Evolutionary conservation across 148 eudicot species (phyloP), one percentile per base, ranked within the genome.

Genomic region (Fagopyrum esculentum): DNA sequence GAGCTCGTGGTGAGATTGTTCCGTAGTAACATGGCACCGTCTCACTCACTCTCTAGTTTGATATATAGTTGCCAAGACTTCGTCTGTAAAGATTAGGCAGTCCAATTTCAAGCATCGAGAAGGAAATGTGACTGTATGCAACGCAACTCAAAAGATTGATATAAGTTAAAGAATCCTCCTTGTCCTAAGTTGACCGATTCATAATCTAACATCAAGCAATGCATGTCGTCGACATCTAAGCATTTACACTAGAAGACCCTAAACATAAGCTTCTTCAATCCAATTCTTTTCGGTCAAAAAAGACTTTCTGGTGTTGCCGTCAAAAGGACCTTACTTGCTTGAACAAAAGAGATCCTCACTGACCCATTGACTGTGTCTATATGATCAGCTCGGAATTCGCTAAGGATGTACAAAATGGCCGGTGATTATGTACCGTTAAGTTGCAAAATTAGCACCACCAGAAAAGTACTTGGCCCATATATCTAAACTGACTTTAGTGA

Each of bases 401-500:
- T 40, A 66, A 66, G 71, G 13, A 66, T 66, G 71, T 66, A 66
- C 71, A 66, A 66, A 66, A 66, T 66, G 71, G 46, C 71, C 71
- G 71, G 19, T 40, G 17, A 66, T 66, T 66, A 64, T 66, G 46
- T 66, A 66, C 71, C 46, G 47, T 40, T 59, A 26, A 66, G 71
- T 40, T 46, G 30, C 71, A 66, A 66, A 66, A 40, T 15, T 66
- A 7, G 17, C 71, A 17, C 15, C 71, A 45, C 63, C 29, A 7
- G 12, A 35, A 66, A 40, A 40, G 1, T 35, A 66, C 47, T 66
- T 66, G 16, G 19, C 46, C 71, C 47, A 5, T 66, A 13, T 15
- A 40, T 13, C 71, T 40, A 40, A 40, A 66, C 12, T 8, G 43
- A 29, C 2, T 11, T 12, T 4, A 30, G 45, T 35, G 69, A 63